Base-by-base conservation (phyloP, 1,139 yeast genomes). In the Nakaseomyces nivariensis region DNA sequence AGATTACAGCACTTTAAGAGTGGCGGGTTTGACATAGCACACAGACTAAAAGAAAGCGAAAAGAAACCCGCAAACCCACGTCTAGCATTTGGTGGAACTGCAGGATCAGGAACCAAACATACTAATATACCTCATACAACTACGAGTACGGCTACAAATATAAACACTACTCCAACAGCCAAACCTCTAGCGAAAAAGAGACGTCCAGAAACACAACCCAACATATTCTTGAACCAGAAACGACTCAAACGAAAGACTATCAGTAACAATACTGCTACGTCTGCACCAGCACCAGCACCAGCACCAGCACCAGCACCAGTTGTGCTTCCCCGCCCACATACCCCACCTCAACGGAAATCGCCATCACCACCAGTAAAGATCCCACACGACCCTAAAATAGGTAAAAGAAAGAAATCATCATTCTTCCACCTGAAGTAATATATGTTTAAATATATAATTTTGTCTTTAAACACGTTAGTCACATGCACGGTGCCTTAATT, bases 61-160 rank as follows among this genome's bases (percentile, higher is more conserved):
- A 31, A n/a, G 46, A 43, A 43, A 33, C 34, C n/a, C 9, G 31
- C 9, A 10, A 41, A 41, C 25, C 9, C 33, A 13, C 22, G 44
- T 4, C 58, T 60, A 10, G 66, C 65, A 22, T 61, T 61, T 52
- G 62, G 63, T 4, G 64, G 64, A 2, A 53, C 53, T 25, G 60
- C 56, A 3, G 56, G 57, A 17, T 33, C 37, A 25, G 37, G 31
- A 8, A 32, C 46, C 40, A 10, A 17, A 31, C 22, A 33, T 10
- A 33, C 36, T 10, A 33, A n/a, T n/a, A 10, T 17, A 17, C 31
- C 6, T 2, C 6, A 29, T 9, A 29, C 31, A 3, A 29, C 6
- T 9, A 1, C 31, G 9, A 29, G 9, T 9, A 29, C 31, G 7
- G 11, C 5, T 5, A 38, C 38, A 13, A 17, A 13, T 37, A 45